These are phyloP conservation scores for Centella asiatica DNA, from an alignment of 129 eudicot genomes.

Conservation along the genomic window DNA sequence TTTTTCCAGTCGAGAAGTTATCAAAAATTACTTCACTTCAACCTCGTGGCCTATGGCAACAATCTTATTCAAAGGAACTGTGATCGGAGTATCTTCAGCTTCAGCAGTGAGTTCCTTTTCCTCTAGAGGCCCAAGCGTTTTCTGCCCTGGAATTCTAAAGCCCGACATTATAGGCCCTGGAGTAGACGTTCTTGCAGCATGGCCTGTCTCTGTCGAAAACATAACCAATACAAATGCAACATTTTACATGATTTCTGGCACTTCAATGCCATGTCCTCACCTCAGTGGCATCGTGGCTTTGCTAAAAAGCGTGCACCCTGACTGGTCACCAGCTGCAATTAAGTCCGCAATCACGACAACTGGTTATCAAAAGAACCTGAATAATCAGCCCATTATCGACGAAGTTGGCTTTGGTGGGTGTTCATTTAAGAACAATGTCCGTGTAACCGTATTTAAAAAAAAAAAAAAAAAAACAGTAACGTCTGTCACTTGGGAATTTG, in stretches of 20 bases:
- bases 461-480: too few relatives aligned
- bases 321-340: slow-evolving; percentile 24
- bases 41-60: slow-evolving; percentile 14
- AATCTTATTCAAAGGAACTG: slow-evolving; percentile 20
- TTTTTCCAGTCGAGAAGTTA: background rate
- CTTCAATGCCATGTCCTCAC: slow-evolving; percentile 30
- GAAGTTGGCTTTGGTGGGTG: too few relatives aligned
- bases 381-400: slow-evolving; percentile 9
- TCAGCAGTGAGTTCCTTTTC: slow-evolving; percentile 18
- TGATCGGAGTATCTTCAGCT: slow-evolving; percentile 15
- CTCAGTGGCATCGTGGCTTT: slow-evolving; percentile 24
- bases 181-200: slow-evolving; percentile 19
- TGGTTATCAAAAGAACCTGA: slow-evolving; percentile 13
- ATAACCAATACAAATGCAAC: background rate
- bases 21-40: slow-evolving; percentile 7
- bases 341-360: slow-evolving; percentile 29
- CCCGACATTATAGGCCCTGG: slow-evolving; percentile 35
- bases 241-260: slow-evolving; percentile 16
- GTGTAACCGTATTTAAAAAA: too few relatives aligned
- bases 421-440: too few relatives aligned
- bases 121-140: slow-evolving; percentile 16
- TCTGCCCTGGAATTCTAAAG: slow-evolving; percentile 21
- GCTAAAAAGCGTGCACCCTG: slow-evolving; percentile 20
- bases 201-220: slow-evolving; percentile 19
- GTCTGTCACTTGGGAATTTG: too few relatives aligned